These are phyloP conservation scores for Pyrenochaeta sp. DNA, from an alignment of 2,329 filamentous ascomycete genomes.

Conservation along the genomic window DNA sequence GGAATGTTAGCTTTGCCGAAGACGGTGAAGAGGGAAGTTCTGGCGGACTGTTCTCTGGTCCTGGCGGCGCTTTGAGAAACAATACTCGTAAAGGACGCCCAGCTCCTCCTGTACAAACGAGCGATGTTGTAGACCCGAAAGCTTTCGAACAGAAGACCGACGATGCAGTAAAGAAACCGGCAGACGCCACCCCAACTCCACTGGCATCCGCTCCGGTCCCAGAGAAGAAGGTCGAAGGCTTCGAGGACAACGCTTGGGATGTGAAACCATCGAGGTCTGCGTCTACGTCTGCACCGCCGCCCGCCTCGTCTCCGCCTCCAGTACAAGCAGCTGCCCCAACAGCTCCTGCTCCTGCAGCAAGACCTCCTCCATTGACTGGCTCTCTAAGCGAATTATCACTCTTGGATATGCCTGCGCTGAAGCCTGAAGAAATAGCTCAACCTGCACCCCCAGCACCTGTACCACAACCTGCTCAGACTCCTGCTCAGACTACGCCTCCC, in stretches of 20 bases:
- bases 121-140: conserved; percentile 86
- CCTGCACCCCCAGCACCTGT: conserved; percentile 52
- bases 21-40: conserved; percentile 68
- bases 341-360: conserved; percentile 55
- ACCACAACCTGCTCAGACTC: conserved; percentile 50
- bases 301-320: conserved; percentile 51
- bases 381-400: conserved; percentile 75
- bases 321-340: conserved; percentile 51
- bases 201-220: conserved; percentile 58
- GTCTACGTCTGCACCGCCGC: conserved; percentile 49
- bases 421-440: conserved; percentile 52
- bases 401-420: conserved; percentile 59
- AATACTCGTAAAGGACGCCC: conserved; percentile 94
- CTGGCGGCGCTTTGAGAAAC: conserved; percentile 88
- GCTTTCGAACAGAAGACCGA: conserved; percentile 73
- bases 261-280: conserved; percentile 80
- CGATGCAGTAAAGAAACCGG: conserved; percentile 54
- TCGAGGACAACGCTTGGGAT: conserved; percentile 98
- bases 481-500: conserved; percentile 50
- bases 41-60: conserved; percentile 87
- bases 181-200: conserved; percentile 60
- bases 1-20: conserved; percentile 64
- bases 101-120: conserved; percentile 83
- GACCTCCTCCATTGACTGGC: conserved; percentile 61
- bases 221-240: conserved; percentile 67